Conservation (phyloP, 495 filamentous ascomycete species). For the Podospora pseudocomata region DNA sequence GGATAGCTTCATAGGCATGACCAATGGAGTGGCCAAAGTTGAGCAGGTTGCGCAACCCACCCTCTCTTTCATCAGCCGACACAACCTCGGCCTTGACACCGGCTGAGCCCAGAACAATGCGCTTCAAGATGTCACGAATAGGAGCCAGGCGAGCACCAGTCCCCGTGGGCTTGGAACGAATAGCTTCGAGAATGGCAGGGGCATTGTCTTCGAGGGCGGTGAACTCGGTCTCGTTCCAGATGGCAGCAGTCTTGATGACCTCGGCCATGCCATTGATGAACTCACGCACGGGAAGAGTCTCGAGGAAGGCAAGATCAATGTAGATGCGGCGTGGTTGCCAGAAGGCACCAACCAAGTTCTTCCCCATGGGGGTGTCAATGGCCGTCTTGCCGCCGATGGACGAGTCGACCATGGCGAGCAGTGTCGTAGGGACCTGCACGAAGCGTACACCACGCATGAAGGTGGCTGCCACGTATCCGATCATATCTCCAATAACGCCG, state of each 20-base stretch:
- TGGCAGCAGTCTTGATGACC: conserved; percentile 96
- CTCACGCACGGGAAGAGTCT: conserved; percentile 84
- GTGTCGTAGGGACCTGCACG: conserved; percentile 92
- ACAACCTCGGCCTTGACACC: conserved; percentile 91
- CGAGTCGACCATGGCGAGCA: conserved; percentile 97
- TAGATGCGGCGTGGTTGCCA: conserved; percentile 94
- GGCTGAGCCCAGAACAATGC: conserved; percentile 82
- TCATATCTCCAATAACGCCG: conserved; percentile 96
- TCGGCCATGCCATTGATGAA: conserved; percentile 99
- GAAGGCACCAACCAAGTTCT: conserved; percentile 94
- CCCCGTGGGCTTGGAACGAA: conserved; percentile 54
- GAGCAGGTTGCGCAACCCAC: conserved; percentile 86
- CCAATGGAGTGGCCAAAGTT: conserved; percentile 99
- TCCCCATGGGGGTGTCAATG: conserved; percentile 94
- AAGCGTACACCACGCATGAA: conserved; percentile 98
- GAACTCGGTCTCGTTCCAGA: conserved; percentile 89
- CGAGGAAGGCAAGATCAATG: conserved; percentile 89
- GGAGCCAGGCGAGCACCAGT: conserved; percentile 55
- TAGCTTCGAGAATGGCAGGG: conserved; percentile 64
- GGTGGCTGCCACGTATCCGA: conserved; percentile 93
- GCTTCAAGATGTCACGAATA: conserved; percentile 74
- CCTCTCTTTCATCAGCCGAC: conserved; percentile 88
- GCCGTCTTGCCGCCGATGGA: conserved; percentile 98
- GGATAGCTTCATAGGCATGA: conserved; percentile 91
- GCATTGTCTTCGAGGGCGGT: conserved; percentile 78